Base-by-base conservation (phyloP, 1,139 yeast genomes). In the Yamadazyma blattariae region DNA sequence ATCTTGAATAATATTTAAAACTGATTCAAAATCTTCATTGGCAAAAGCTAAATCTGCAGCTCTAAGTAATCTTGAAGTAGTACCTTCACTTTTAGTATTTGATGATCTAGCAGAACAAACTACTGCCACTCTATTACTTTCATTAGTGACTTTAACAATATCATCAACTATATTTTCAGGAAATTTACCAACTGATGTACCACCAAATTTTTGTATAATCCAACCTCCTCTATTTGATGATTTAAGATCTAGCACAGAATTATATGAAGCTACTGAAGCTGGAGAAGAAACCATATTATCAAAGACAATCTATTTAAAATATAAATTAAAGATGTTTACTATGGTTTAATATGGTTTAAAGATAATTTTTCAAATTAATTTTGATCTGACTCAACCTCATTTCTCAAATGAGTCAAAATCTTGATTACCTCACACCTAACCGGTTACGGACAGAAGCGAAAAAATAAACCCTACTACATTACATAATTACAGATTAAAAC, bases 111-210 rank as follows among this genome's bases (percentile, higher is more conserved):
- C 98, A 24, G 96, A 85, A 57, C 98, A 92, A 4, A 92, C 98
- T 18, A 92, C 95, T 1, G 95, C 97, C n/a, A 90, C 96, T 37
- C 83, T 72, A 50, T 77, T 74, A 18, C 66, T 63, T 31, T 71
- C 56, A 25, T 80, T 68, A 54, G 80, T 86, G 23, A 69, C 77
- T 52, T 79, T 78, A 37, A 89, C 85, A 34, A 92, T 88, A 46
- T 88, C 87, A 45, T 84, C 84, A 13, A 89, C 90, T 36, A 92
- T 92, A 45, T 82, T 76, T 36, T 73, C 78, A 6, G 97, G 87
- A 58, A 90, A 90, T 57, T 92, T 92, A 21, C 98, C 98, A 25
- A 92, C 96, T 30, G 95, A 82, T n/a, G 98, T 92, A 35, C 98
- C 98, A 29, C 98, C 98, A 52, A 87, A 92, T 61, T 92, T 92